phyloP scores from a whole-genome alignment of 768 basidiomycete species.

The Mycena chlorophos region DNA sequence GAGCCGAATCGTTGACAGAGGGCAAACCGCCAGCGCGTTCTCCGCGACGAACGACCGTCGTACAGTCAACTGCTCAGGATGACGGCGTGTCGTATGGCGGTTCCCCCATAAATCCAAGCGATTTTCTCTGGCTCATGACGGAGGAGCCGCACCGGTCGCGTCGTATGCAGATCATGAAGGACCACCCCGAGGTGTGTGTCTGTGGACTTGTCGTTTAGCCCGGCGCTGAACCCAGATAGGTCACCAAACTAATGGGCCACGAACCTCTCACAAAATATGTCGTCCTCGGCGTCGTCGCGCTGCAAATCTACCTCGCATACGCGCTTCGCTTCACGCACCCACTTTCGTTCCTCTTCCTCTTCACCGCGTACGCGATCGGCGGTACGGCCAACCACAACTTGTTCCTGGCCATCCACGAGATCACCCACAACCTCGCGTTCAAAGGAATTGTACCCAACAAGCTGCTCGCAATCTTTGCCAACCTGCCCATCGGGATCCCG shows the following conservation, averaged over 20 bases:
- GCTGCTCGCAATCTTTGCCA: constrained; percentile 84
- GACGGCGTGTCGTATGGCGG: constrained; percentile 44
- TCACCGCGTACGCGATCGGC: constrained; percentile 81
- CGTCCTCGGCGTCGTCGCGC: constrained; percentile 75
- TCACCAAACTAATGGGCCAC: constrained; percentile 94
- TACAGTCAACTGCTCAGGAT: constrained; percentile 39
- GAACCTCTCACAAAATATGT: constrained; percentile 90
- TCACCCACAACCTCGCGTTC: constrained; percentile 97
- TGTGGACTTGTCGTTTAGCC: not conserved
- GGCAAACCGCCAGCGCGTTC: constrained; percentile 41
- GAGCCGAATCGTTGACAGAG: constrained; percentile 73
- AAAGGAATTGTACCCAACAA: constrained; percentile 81
- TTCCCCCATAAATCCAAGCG: constrained; percentile 73
- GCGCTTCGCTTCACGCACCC: constrained; percentile 68
- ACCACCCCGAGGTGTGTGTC: constrained; percentile 79
- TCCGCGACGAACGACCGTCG: constrained; percentile 51
- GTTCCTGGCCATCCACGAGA: constrained; percentile 97
- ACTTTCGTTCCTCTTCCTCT: constrained; percentile 68
- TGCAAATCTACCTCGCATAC: constrained; percentile 70
- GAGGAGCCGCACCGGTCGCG: constrained; percentile 95
- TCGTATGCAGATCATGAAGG: constrained; percentile 86
- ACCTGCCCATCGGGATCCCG: constrained; percentile 91
- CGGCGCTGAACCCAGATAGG: constrained; percentile 44
- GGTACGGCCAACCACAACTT: constrained; percentile 97
- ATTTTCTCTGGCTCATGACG: constrained; percentile 96